phyloP scores from a whole-genome alignment of 192 early-diverging fungal genomes.

The Mortierella claussenii region DNA sequence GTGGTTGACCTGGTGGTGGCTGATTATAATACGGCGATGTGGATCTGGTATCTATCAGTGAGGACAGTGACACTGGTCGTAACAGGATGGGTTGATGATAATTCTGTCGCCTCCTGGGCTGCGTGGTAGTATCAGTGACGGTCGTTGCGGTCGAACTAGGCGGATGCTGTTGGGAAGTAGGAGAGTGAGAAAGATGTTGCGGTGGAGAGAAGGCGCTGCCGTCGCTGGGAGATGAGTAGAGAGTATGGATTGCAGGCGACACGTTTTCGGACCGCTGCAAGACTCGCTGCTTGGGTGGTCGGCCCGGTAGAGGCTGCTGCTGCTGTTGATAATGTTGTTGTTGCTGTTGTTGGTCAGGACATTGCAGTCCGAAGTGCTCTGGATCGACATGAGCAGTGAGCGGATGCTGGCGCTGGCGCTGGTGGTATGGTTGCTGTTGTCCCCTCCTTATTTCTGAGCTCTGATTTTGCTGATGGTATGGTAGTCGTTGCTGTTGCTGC shows the following conservation, averaged over 20 bases:
- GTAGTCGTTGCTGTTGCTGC: background rate
- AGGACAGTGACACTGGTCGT: slow-evolving; percentile 20
- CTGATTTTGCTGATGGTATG: slow-evolving; percentile 2
- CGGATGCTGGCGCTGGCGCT: no score
- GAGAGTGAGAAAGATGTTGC: background rate
- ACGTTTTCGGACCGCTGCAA: slow-evolving; percentile 29
- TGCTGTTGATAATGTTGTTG: slow-evolving; percentile 5
- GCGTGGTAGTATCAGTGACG: background rate
- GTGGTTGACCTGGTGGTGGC: slow-evolving; percentile 44
- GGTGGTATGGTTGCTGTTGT: slow-evolving; percentile 1
- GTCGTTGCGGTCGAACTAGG: background rate
- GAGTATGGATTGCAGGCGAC: background rate
- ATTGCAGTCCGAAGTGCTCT: no score
- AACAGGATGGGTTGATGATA: slow-evolving; percentile 32
- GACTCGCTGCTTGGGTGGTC: slow-evolving; percentile 29
- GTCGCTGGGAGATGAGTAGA: background rate
- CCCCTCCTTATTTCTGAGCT: background rate
- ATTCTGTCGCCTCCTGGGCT: slow-evolving; percentile 11
- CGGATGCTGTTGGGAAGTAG: slow-evolving; percentile 1
- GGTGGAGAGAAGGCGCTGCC: background rate
- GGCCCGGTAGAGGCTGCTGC: slow-evolving; percentile 22
- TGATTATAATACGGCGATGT: slow-evolving; percentile 14
- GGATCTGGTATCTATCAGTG: background rate
- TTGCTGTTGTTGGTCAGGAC: slow-evolving; percentile 9
- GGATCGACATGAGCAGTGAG: no score